Percentiles rank a stretch among this genome's conserved stretches.
phyloP scores from a whole-genome alignment of 257 asterid species.

The Marsdenia floribunda region DNA sequence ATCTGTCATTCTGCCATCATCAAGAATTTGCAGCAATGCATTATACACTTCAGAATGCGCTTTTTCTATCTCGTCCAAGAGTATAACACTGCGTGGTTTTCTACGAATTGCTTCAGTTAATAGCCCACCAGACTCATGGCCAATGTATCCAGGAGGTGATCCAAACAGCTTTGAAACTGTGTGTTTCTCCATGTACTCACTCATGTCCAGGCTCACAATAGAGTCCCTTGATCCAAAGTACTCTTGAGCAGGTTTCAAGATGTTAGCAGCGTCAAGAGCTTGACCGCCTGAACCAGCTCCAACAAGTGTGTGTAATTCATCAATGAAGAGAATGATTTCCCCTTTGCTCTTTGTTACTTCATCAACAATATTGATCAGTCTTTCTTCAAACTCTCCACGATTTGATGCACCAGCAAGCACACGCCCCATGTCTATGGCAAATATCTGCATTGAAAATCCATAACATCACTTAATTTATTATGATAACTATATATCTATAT shows the following conservation, averaged over 20 bases:
- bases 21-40: constrained; percentile 81
- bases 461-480: too few species aligned
- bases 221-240: constrained; percentile 85
- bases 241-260: constrained; percentile 59
- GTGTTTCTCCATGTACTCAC: constrained; percentile 92
- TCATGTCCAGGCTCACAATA: constrained; percentile 86
- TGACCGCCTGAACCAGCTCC: constrained; percentile 41
- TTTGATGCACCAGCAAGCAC: constrained; percentile 38
- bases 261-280: constrained; percentile 39
- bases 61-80: constrained; percentile 79
- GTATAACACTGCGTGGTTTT: constrained; percentile 68
- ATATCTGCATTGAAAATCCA: neutral
- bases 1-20: constrained; percentile 83
- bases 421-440: constrained; percentile 33
- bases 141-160: constrained; percentile 87
- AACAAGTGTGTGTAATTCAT: constrained; percentile 40
- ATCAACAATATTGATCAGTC: constrained; percentile 30
- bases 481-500: too few species aligned
- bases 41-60: constrained; percentile 82
- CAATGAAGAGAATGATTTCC: constrained; percentile 35
- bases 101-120: constrained; percentile 76
- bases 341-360: constrained; percentile 31
- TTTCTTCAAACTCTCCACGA: constrained; percentile 44
- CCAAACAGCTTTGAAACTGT: constrained; percentile 77
- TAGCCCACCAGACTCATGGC: constrained; percentile 78